These are phyloP conservation scores for Leccinum subgranulosum DNA, from an alignment of 768 basidiomycete genomes.

Conservation along the genomic window DNA sequence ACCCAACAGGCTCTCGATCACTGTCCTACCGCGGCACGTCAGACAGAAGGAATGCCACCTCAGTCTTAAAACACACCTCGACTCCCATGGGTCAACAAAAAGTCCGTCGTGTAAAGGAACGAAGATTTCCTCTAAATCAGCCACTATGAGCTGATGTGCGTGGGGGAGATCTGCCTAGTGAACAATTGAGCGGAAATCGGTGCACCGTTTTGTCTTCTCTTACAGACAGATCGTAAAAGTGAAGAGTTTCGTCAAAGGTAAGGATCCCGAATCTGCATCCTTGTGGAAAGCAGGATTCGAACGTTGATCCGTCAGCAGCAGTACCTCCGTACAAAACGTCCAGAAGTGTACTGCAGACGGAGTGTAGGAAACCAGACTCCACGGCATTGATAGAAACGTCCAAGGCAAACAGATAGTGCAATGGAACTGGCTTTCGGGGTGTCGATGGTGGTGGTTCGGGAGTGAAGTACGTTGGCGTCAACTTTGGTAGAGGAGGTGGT, in stretches of 20 bases:
- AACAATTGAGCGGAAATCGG: slow-evolving; percentile 18
- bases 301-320: slow-evolving; percentile 37
- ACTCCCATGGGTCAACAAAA: slow-evolving; percentile 72
- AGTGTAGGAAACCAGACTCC: slow-evolving; percentile 63
- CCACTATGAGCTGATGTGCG: slow-evolving; percentile 72
- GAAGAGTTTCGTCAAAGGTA: slow-evolving; percentile 75
- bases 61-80: slow-evolving; percentile 48
- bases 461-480: slow-evolving; percentile 53
- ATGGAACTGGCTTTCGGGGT: slow-evolving; percentile 53
- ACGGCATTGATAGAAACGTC: slow-evolving; percentile 76
- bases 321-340: slow-evolving; percentile 61
- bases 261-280: slow-evolving; percentile 69
- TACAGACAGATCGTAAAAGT: slow-evolving; percentile 90
- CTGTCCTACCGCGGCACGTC: slow-evolving; percentile 38
- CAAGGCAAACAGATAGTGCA: slow-evolving; percentile 82
- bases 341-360: slow-evolving; percentile 62
- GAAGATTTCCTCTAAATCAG: slow-evolving; percentile 93
- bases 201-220: slow-evolving; percentile 26
- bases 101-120: slow-evolving; percentile 69
- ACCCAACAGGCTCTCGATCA: slow-evolving; percentile 65
- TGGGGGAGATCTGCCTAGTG: slow-evolving; percentile 42
- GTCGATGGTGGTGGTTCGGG: slow-evolving; percentile 45
- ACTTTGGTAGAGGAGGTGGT: slow-evolving; percentile 53
- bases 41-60: not conserved
- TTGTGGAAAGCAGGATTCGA: slow-evolving; percentile 51